Evolutionary conservation across 2,329 filamentous ascomycete species (phyloP).

Genomic region (Exutisphaerella laricina): DNA sequence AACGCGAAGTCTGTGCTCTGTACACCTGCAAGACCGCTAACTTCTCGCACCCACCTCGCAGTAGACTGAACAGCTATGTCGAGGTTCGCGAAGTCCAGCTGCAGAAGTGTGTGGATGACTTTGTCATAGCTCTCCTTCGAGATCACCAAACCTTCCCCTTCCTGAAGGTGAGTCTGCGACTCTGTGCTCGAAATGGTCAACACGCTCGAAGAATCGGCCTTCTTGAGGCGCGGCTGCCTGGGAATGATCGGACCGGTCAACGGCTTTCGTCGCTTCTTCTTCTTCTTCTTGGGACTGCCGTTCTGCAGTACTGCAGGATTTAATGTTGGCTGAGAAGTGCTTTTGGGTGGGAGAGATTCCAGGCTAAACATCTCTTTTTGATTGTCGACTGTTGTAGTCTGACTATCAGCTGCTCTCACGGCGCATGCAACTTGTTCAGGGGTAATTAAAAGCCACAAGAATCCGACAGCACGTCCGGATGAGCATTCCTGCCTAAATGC

Average conservation of each 20-base stretch:
- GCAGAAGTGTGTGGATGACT: slow-evolving; percentile 55
- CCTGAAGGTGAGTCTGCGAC: slow-evolving; percentile 8
- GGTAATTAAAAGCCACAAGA: slow-evolving; percentile 83
- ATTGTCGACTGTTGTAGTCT: slow-evolving; percentile 10
- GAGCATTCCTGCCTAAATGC: slow-evolving; percentile 93
- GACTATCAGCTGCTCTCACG: neutral
- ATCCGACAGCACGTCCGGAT: slow-evolving; percentile 84
- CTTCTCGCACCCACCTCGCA: slow-evolving; percentile 63
- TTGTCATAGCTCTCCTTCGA: slow-evolving; percentile 40
- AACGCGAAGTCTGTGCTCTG: slow-evolving; percentile 19
- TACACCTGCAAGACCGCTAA: slow-evolving; percentile 35
- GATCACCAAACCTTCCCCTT: slow-evolving; percentile 21
- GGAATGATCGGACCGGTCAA: slow-evolving; percentile 58
- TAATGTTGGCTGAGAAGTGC: neutral
- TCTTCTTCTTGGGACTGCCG: slow-evolving; percentile 30
- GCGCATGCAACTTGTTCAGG: slow-evolving; percentile 37
- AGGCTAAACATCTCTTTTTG: slow-evolving; percentile 15
- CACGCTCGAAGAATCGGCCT: slow-evolving; percentile 22
- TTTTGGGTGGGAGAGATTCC: neutral
- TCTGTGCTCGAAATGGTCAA: slow-evolving; percentile 21
- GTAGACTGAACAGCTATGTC: slow-evolving; percentile 61
- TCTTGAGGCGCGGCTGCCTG: slow-evolving; percentile 50
- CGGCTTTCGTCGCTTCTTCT: slow-evolving; percentile 40
- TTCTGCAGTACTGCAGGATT: slow-evolving; percentile 1
- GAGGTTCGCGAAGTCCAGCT: slow-evolving; percentile 65